phyloP scores from a whole-genome alignment of 805 yeast species.

The Candida loeiensis region DNA sequence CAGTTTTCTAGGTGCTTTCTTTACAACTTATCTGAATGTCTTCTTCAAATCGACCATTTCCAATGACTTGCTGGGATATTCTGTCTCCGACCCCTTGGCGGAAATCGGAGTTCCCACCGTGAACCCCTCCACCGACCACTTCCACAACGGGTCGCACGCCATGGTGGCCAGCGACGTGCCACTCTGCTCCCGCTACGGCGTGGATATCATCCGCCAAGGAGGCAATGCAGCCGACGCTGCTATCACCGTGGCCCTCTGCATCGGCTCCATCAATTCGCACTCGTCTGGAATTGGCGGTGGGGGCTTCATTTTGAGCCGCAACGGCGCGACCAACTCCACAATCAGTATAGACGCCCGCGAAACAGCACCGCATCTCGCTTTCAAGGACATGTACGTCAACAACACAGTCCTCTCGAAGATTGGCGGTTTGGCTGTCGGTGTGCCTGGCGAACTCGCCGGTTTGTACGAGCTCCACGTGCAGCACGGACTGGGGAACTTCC shows the following conservation, averaged over 20 bases:
- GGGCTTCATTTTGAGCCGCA: conserved; percentile 53
- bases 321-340: conserved; percentile 42
- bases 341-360: conserved; percentile 83
- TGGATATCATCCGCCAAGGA: conserved; percentile 46
- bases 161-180: conserved; percentile 70
- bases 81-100: conserved; percentile 7
- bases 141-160: conserved; percentile 43
- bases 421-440: conserved; percentile 86
- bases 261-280: conserved; percentile 79
- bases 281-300: conserved; percentile 95
- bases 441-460: conserved; percentile 91
- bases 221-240: conserved; percentile 96
- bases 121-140: conserved; percentile 36
- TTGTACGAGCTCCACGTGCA: conserved; percentile 54
- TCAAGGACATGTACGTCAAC: conserved; percentile 59
- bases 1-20: no score
- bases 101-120: conserved; percentile 37
- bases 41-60: no score
- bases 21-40: no score
- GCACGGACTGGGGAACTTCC: conserved; percentile 68
- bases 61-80: no score
- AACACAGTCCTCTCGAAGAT: conserved; percentile 50
- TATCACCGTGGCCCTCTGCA: conserved; percentile 81
- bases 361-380: conserved; percentile 67
- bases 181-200: conserved; percentile 61